Evolutionary conservation across 371 early-diverging fungal genomes (phyloP).

Genomic region (Mucor piriformis): DNA sequence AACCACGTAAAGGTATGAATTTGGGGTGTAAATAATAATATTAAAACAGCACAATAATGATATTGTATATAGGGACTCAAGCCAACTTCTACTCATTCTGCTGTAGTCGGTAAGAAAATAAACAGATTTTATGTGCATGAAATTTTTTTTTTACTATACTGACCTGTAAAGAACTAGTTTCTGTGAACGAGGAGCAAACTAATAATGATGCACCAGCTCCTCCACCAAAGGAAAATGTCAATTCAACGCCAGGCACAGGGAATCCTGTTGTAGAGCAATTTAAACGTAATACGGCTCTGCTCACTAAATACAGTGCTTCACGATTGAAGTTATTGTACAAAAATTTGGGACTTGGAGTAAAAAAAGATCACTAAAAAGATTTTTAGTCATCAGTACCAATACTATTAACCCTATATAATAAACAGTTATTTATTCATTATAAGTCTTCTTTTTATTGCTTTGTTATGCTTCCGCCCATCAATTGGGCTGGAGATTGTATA

Average conservation of each 20-base stretch:
- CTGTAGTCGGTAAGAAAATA: background rate
- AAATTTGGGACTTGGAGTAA: too few relatives aligned
- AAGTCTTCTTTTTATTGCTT: too few relatives aligned
- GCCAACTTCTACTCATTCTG: background rate
- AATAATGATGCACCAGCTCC: conserved; percentile 6
- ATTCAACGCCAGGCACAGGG: background rate
- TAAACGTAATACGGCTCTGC: conserved; percentile 10
- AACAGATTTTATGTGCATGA: background rate
- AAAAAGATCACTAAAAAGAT: too few relatives aligned
- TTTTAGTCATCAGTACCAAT: too few relatives aligned
- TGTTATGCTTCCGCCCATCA: too few relatives aligned
- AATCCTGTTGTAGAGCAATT: conserved; percentile 11
- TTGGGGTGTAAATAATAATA: background rate
- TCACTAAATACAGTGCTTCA: conserved; percentile 5
- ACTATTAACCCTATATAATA: too few relatives aligned
- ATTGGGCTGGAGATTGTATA: too few relatives aligned
- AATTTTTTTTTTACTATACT: background rate
- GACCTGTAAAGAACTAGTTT: background rate
- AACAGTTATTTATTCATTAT: too few relatives aligned
- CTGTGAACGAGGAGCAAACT: background rate
- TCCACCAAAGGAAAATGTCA: conserved; percentile 10
- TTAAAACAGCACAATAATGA: background rate
- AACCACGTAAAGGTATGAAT: conserved; percentile 9
- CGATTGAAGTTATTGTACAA: too few relatives aligned
- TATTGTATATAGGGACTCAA: background rate